phyloP scores from a whole-genome alignment of 768 basidiomycete species.

The Chalciporus sphaerocephalus region DNA sequence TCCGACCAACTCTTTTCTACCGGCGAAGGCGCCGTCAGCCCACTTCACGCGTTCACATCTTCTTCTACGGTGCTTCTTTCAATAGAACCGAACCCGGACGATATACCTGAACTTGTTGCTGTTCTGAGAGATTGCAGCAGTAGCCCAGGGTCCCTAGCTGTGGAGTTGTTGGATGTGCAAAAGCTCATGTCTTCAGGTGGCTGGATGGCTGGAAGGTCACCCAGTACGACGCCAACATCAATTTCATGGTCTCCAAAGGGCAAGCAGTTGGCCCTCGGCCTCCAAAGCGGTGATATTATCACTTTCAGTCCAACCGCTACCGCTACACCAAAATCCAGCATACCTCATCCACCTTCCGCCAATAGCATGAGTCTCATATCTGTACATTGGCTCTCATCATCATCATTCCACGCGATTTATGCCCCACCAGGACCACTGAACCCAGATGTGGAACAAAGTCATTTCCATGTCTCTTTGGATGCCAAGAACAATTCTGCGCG shows the following conservation, averaged over 20 bases:
- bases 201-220: constrained; percentile 50
- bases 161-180: constrained; percentile 57
- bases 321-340: constrained; percentile 50
- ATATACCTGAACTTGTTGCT: constrained; percentile 54
- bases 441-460: constrained; percentile 40
- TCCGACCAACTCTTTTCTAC: constrained; percentile 46
- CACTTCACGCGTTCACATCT: constrained; percentile 47
- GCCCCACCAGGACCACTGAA: constrained; percentile 38
- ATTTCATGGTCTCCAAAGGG: constrained; percentile 84
- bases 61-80: constrained; percentile 46
- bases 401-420: constrained; percentile 66
- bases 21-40: constrained; percentile 40
- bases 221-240: constrained; percentile 51
- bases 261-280: constrained; percentile 75
- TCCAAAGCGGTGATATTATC: constrained; percentile 65
- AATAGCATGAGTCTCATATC: constrained; percentile 46
- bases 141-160: constrained; percentile 37
- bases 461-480: constrained; percentile 41
- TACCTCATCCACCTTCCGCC: constrained; percentile 52
- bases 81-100: constrained; percentile 62
- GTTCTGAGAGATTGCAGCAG: constrained; percentile 43
- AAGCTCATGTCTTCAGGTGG: constrained; percentile 44
- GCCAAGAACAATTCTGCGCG: constrained; percentile 36
- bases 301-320: constrained; percentile 59
- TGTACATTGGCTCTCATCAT: constrained; percentile 62